phyloP scores from a whole-genome alignment of 2,329 filamentous ascomycete genomes.

The Fusarium citri region DNA sequence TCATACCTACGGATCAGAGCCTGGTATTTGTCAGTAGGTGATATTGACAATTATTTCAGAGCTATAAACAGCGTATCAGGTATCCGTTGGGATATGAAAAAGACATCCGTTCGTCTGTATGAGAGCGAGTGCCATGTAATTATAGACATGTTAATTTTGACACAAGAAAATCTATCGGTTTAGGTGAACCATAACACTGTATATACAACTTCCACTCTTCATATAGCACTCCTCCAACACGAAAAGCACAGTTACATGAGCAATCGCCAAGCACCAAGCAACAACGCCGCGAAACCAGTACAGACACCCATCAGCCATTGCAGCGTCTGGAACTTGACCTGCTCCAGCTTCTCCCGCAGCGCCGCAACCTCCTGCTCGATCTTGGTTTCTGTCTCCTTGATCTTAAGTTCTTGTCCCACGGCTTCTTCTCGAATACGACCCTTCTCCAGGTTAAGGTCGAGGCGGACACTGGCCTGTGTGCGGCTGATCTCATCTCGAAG shows the following conservation, averaged over 20 bases:
- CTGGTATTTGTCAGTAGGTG: background rate
- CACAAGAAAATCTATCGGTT: conserved; percentile 42
- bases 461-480: conserved; percentile 89
- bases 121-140: background rate
- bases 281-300: conserved; percentile 73
- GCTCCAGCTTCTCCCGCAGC: conserved; percentile 90
- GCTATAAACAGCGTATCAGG: background rate
- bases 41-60: background rate
- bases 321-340: conserved; percentile 96
- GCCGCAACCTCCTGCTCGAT: conserved; percentile 98
- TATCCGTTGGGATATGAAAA: background rate
- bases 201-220: background rate
- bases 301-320: conserved; percentile 96
- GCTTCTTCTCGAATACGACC: conserved; percentile 96
- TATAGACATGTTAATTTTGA: conserved; percentile 14
- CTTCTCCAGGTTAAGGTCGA: conserved; percentile 97
- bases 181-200: conserved; percentile 33
- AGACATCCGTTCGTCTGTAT: background rate
- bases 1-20: background rate
- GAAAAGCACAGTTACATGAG: conserved; percentile 64
- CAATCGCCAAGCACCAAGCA: conserved; percentile 77
- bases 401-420: conserved; percentile 95
- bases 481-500: conserved; percentile 93
- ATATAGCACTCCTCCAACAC: background rate
- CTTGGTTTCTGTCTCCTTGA: conserved; percentile 98